A percentile compares a stretch with the other conserved stretches of the same genome.
Conservation (phyloP, 257 asterid species). For the Anisodus tanguticus region DNA sequence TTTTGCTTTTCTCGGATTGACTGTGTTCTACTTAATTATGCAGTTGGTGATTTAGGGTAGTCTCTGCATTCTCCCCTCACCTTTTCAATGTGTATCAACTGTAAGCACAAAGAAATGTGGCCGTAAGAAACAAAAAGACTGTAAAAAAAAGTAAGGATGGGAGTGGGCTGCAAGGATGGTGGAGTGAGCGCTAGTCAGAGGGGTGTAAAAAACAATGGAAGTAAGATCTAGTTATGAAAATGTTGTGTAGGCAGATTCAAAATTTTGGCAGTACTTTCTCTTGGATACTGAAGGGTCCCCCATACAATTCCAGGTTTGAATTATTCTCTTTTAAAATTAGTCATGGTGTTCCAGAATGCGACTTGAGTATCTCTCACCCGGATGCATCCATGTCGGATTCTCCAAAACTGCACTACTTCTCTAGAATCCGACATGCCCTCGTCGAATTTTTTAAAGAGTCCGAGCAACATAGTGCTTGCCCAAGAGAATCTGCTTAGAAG, state of each 20-base stretch:
- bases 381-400: neutral
- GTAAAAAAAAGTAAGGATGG: neutral
- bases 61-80: neutral
- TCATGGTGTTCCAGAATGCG: slow-evolving; percentile 14
- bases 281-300: neutral
- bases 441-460: no score
- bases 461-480: neutral
- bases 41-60: slow-evolving; percentile 7
- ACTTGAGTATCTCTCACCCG: neutral
- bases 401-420: no score
- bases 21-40: neutral
- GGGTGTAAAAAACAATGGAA: neutral
- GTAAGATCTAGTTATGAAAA: neutral
- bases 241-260: slow-evolving; percentile 6
- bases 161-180: neutral
- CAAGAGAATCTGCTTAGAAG: neutral
- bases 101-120: neutral
- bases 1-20: neutral
- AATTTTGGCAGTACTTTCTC: neutral
- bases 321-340: neutral
- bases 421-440: no score
- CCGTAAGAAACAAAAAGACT: neutral
- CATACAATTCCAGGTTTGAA: neutral
- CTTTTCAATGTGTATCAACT: neutral
- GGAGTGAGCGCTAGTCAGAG: neutral